Evolutionary conservation across 2,329 filamentous ascomycete species (phyloP).

Genomic region (Penicillium glabrum): DNA sequence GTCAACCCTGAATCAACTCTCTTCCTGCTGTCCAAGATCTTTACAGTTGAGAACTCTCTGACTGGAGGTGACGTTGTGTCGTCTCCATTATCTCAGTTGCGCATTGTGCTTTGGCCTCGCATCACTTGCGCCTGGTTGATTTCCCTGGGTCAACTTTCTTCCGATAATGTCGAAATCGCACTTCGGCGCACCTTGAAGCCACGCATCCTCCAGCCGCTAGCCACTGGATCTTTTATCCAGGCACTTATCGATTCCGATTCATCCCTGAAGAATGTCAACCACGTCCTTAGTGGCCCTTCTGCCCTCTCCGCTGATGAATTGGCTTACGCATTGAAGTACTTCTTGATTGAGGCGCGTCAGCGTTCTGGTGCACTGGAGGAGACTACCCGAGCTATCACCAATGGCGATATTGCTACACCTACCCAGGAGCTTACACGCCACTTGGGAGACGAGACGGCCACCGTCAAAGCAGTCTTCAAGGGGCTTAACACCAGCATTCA

Average conservation of each 20-base stretch:
- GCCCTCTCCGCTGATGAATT: constrained; percentile 41
- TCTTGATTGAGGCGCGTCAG: constrained; percentile 40
- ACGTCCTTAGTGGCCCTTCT: constrained; percentile 37
- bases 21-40: constrained; percentile 42
- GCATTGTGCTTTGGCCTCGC: constrained; percentile 37
- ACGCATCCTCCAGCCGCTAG: constrained; percentile 37
- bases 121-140: constrained; percentile 45
- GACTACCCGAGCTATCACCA: constrained; percentile 32
- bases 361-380: constrained; percentile 35
- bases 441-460: constrained; percentile 16
- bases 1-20: constrained; percentile 38
- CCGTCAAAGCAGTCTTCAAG: constrained; percentile 37
- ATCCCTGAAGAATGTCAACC: constrained; percentile 38
- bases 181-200: constrained; percentile 35
- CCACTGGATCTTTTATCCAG: constrained; percentile 38
- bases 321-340: constrained; percentile 38
- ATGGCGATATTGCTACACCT: constrained; percentile 25
- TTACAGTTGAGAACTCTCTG: constrained; percentile 26
- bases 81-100: constrained; percentile 28
- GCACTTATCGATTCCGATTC: constrained; percentile 42
- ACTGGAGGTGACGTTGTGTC: constrained; percentile 24
- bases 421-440: constrained; percentile 21
- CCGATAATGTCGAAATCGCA: constrained; percentile 41
- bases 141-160: constrained; percentile 37
- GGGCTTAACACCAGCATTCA: constrained; percentile 40